Base-by-base conservation (phyloP, 495 filamentous ascomycete species). In the Melanomma pulvis-pyrius region DNA sequence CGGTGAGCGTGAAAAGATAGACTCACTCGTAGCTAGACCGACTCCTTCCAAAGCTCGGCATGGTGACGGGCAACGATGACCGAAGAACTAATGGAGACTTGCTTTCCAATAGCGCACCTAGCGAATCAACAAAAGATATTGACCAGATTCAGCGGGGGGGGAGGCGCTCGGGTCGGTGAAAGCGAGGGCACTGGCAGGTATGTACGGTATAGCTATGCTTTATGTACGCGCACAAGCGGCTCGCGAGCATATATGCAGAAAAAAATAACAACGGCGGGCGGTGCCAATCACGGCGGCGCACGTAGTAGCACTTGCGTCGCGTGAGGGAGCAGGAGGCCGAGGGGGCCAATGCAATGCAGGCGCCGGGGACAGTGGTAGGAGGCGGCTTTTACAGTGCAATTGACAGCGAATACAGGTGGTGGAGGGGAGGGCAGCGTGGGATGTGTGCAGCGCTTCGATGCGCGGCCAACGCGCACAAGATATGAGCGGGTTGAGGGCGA, bases 21-120 rank as follows among this genome's bases (percentile, higher is more conserved):
- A 67, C 68, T 67, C 63, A 71, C 69, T 71, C 69, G 50, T 71
- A 68, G 64, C 69, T 71, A 2, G 52, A 56, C 47, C 64, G 63
- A 56, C 68, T 71, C 30, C 69, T 63, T 52, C 64, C 64, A 68
- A 71, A 71, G 59, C 59, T 63, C 55, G 69, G 69, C 69, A 71
- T 71, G 25, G 19, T 63, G 32, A 51, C 32, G 24, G n/a, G 49
- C 29, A 34, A 28, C 30, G 24, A 51, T 50, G 24, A 17, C 55
- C 4, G 29, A 30, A 48, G 8, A 26, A 12, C 24, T 22, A 32
- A n/a, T n/a, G n/a, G n/a, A n/a, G n/a, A n/a, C n/a, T n/a, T 48
- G 22, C 22, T 32, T 41, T 12, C 34, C 9, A 48, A 53, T 62
- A 24, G 39, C 29, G 39, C 58, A 25, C 2, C 51, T 64, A 36